Percentiles rank a stretch among this genome's conserved stretches.
Evolutionary conservation across 345 rosid genomes (phyloP).

Genomic region (Eucalyptus pumila): DNA sequence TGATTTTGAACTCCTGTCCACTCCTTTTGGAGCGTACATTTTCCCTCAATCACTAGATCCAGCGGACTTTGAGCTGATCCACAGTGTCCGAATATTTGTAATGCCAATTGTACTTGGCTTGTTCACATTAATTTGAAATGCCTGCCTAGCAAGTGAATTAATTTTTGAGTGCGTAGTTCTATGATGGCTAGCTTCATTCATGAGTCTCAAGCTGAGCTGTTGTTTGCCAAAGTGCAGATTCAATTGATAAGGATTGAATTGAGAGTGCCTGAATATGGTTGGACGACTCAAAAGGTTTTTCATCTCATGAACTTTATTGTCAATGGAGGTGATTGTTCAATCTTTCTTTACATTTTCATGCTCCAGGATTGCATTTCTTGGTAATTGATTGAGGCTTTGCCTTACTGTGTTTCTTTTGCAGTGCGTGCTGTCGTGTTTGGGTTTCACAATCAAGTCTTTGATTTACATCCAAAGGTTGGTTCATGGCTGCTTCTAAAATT

Average conservation of each 20-base stretch:
- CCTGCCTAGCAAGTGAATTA: not conserved
- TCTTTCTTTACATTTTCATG: not conserved
- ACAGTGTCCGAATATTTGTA: not conserved
- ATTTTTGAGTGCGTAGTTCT: not conserved
- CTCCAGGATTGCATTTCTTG: not conserved
- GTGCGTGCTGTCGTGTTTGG: constrained; percentile 95
- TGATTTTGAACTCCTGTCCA: not conserved
- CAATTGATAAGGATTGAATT: constrained; percentile 79
- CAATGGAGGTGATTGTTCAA: constrained; percentile 67
- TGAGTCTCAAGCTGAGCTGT: not conserved
- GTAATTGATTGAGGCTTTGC: not conserved
- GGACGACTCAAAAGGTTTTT: constrained; percentile 98
- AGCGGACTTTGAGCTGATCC: not conserved
- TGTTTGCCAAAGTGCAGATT: constrained; percentile 30
- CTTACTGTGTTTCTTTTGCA: constrained; percentile 7
- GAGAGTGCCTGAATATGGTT: constrained; percentile 98
- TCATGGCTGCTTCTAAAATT: not conserved
- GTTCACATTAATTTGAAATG: not conserved
- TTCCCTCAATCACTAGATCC: not conserved
- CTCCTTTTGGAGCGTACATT: not conserved
- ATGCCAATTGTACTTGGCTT: not conserved
- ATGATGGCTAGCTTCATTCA: not conserved
- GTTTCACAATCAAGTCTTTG: constrained; percentile 71
- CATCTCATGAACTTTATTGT: constrained; percentile 97
- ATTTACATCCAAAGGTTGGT: constrained; percentile 83